Evolutionary conservation across 2,329 filamentous ascomycete species (phyloP).

Genomic region (Aspergillus sp.): DNA sequence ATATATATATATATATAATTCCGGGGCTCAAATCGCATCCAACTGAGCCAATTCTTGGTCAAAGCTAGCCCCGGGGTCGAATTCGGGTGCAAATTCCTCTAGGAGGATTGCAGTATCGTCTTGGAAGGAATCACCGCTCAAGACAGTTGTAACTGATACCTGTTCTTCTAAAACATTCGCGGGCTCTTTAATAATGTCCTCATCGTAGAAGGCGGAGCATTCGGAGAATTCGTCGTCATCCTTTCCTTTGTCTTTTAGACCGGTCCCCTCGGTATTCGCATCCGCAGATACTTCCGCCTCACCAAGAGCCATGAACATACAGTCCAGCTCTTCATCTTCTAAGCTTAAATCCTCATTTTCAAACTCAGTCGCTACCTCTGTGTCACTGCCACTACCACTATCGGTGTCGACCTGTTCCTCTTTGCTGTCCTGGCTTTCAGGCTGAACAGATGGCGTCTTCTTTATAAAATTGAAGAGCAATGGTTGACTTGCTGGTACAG

Average conservation of each 20-base stretch:
- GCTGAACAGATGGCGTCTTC: slow-evolving; percentile 12
- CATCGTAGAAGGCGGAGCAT: slow-evolving; percentile 33
- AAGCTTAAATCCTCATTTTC: slow-evolving; percentile 2
- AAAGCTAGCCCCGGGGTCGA: slow-evolving; percentile 22
- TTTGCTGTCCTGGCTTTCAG: slow-evolving; percentile 10
- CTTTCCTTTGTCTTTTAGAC: neutral
- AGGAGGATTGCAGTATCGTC: slow-evolving; percentile 36
- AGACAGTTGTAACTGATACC: neutral
- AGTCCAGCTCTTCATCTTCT: slow-evolving; percentile 22
- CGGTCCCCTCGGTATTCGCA: neutral
- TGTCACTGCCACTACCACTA: slow-evolving; percentile 20
- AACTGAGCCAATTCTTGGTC: slow-evolving; percentile 20
- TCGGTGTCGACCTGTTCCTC: slow-evolving; percentile 13
- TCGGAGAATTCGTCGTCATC: slow-evolving; percentile 31
- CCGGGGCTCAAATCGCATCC: slow-evolving; percentile 12
- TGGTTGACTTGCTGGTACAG: slow-evolving; percentile 36
- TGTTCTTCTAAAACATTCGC: slow-evolving; percentile 9
- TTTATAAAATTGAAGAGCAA: slow-evolving; percentile 34
- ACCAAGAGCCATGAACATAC: neutral
- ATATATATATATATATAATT: neutral
- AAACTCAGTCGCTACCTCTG: slow-evolving; percentile 8
- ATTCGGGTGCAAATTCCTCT: slow-evolving; percentile 23
- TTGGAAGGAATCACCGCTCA: slow-evolving; percentile 30
- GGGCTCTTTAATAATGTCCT: slow-evolving; percentile 26
- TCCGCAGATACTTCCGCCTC: slow-evolving; percentile 9